Percentiles rank a stretch among this genome's conserved stretches.
Conservation (phyloP, 352 stramenopile species). For the Phytophthora lateralis region DNA sequence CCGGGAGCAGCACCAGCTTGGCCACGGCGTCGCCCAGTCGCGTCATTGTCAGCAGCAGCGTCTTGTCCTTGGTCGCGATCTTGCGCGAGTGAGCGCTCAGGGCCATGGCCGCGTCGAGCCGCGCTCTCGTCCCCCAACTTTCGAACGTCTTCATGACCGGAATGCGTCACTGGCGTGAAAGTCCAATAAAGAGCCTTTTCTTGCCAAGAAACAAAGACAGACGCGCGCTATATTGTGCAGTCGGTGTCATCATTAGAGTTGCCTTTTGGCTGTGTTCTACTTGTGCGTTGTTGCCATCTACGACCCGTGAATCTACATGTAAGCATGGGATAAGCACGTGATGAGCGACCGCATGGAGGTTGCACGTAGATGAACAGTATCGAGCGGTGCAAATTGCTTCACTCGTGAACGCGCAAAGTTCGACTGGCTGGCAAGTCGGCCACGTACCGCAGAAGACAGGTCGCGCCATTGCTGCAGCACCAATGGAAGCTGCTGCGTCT, state of each 20-base stretch:
- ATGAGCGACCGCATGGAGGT: conserved; percentile 11
- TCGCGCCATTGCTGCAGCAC: conserved; percentile 63
- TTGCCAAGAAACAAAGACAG: conserved; percentile 2
- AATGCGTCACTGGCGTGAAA: not conserved
- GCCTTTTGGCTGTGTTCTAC: not conserved
- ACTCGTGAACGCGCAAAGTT: not conserved
- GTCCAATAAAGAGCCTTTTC: not conserved
- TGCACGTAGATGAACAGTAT: not conserved
- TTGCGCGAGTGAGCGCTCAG: conserved; percentile 20
- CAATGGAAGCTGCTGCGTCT: conserved; percentile 51
- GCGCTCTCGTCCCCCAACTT: conserved; percentile 2
- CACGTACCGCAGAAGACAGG: conserved; percentile 64
- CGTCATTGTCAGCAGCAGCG: conserved; percentile 8
- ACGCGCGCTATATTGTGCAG: too few species aligned
- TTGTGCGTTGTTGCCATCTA: conserved; percentile 10
- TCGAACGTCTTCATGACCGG: conserved; percentile 22
- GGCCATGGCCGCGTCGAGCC: conserved; percentile 1
- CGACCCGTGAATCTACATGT: conserved; percentile 28
- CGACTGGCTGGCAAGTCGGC: not conserved
- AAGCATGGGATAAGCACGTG: conserved; percentile 1
- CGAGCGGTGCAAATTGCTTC: too few species aligned
- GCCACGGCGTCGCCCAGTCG: conserved; percentile 42
- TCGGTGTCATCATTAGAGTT: too few species aligned
- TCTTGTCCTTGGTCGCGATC: conserved; percentile 22
- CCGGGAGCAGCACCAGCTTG: conserved; percentile 63